Base-by-base conservation (phyloP, 768 basidiomycete genomes). In the Suillus occidentalis region DNA sequence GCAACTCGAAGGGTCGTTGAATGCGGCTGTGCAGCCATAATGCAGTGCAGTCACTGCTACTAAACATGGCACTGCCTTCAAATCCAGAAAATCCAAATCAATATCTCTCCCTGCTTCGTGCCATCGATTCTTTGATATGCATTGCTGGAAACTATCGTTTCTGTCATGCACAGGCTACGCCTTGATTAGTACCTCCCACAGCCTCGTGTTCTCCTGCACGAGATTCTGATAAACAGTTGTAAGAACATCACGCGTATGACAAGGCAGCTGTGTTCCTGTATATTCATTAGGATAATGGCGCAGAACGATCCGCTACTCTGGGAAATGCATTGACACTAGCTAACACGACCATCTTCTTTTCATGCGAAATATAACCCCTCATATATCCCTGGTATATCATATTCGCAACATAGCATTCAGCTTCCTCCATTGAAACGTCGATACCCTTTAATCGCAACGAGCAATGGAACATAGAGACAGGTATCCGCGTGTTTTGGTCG, bases 281-380 rank as follows among this genome's bases (percentile, higher is more conserved):
- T 6, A 28, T 59, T 28, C 6, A 40, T 25, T 59, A 59, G 18
- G 57, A 28, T 37, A 59, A 89, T 1, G 90, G 89, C 7, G 83
- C 76, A 42, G 81, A 82, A 40, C 88, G 79, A 66, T 92, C 90
- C 34, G 82, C 85, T 18, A 93, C 76, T 66, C 83, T 83, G 4
- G 95, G 94, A 73, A 97, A 98, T 8, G 94, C 85, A 71, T 90
- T 91, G 28, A 81, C 83, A 67, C 86, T 85, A 1, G 93, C 89
- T 53, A 98, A 76, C 6, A 99, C 97, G 6, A 98, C 94, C 86
- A 91, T 94, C 79, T 93, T 91, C 76, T 92, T 92, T 73, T 92
- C 93, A 72, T 99, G 97, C 59, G 94, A 95, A 71, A 99, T 95
- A 77, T 99, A 99, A 10, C 97, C 97, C 60, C 92, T 85, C 78